Base-by-base conservation (phyloP, 306 rosid species). In the Rubus parviflorus region DNA sequence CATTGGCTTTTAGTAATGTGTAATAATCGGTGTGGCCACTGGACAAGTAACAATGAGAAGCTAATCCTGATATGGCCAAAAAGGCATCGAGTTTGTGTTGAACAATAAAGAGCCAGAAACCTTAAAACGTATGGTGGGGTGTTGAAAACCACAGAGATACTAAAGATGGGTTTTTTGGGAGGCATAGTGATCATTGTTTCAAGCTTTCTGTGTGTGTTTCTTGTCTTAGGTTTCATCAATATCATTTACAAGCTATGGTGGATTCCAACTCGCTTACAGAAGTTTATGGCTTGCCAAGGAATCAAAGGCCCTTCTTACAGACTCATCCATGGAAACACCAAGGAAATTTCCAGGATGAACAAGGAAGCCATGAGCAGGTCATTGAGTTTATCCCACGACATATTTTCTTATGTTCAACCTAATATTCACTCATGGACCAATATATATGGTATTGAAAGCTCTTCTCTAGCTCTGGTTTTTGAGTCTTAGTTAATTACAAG, bases 251-350 rank as follows among this genome's bases (percentile, higher is more conserved):
- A 58, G 37, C 81, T 75, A 71, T 82, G 85, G 85, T 82, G 82
- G 82, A 62, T 37, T 37, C 85, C 85, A 11, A 46, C 17, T 67
- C 82, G 79, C 15, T 15, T 83, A 42, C 47, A 74, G 68, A 46
- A 72, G 58, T 8, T 58, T 45, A 60, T 74, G 80, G 45, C 53
- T 60, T 30, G 20, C 23, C 73, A 57, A 23, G 81, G 84, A 76
- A 61, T 81, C 68, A 81, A 17, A 62, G 84, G 84, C 6, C 81
- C 84, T 48, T 45, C 73, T 60, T 73, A 82, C 73, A 82, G 73
- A 78, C n/a, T 78, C 63, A 42, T 78, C 70, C 54, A 75, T 78
- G 80, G 83, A n/a, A 83, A 54, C 77, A 60, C 82, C 56, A 45
- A 63, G 47, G 83, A 83, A 37, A 83, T 83, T 13, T 17, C 77